Conservation (phyloP, 2,329 filamentous ascomycete species). For the Acephala macrosclerotiorum region DNA sequence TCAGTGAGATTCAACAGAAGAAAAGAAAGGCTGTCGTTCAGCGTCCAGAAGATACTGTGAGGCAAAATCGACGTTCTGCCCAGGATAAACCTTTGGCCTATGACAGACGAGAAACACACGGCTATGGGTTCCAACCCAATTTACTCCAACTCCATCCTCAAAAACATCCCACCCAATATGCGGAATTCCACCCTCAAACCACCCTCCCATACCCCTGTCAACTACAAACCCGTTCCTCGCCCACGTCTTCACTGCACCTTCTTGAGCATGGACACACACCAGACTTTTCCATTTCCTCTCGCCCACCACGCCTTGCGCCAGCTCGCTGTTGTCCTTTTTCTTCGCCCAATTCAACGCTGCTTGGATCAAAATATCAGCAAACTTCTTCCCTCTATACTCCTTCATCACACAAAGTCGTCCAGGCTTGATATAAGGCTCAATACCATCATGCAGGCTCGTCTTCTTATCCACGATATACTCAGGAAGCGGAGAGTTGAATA, state of each 20-base stretch:
- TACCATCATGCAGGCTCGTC: constrained; percentile 63
- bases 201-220: constrained; percentile 77
- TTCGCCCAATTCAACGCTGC: constrained; percentile 73
- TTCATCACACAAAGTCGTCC: constrained; percentile 77
- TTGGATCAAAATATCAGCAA: constrained; percentile 27
- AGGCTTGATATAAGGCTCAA: constrained; percentile 83
- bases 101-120: no score
- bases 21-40: no score
- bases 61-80: no score
- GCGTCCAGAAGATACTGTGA: no score
- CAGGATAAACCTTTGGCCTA: no score
- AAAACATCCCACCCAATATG: constrained; percentile 87
- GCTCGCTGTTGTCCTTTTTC: constrained; percentile 55
- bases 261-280: constrained; percentile 82
- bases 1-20: no score
- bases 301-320: constrained; percentile 48
- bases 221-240: constrained; percentile 73
- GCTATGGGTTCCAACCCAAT: no score
- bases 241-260: constrained; percentile 70
- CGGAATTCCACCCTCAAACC: constrained; percentile 85
- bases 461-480: constrained; percentile 37
- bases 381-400: constrained; percentile 57
- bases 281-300: constrained; percentile 72
- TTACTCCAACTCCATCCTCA: constrained; percentile 47
- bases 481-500: constrained; percentile 24